Percentiles rank a stretch among this genome's conserved stretches.
Evolutionary conservation across 495 filamentous ascomycete species (phyloP).

Genomic region (Cudoniella acicularis): DNA sequence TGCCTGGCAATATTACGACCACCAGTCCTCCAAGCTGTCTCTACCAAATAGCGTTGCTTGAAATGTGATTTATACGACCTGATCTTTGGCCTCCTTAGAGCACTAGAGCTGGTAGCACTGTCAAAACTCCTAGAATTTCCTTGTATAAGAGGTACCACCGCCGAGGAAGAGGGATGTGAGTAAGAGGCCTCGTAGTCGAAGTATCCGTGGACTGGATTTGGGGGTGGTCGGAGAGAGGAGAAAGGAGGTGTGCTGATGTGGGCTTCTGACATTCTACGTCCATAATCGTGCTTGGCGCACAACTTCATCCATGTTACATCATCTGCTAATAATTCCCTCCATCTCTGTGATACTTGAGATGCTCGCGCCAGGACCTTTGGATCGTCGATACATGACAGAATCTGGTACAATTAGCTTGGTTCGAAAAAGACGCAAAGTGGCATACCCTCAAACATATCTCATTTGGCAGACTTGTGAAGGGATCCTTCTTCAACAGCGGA

Average conservation of each 20-base stretch:
- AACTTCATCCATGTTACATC: slow-evolving; percentile 98
- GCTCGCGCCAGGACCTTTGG: slow-evolving; percentile 86
- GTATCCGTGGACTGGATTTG: slow-evolving; percentile 18
- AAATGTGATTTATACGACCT: slow-evolving; percentile 91
- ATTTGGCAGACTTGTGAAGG: slow-evolving; percentile 82
- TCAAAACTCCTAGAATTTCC: slow-evolving; percentile 37
- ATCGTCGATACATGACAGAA: slow-evolving; percentile 92
- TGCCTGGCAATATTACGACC: slow-evolving; percentile 73
- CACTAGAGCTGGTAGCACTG: slow-evolving; percentile 23
- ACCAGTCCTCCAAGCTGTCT: slow-evolving; percentile 92
- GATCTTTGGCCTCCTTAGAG: slow-evolving; percentile 33
- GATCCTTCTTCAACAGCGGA: slow-evolving; percentile 91
- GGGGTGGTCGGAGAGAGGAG: slow-evolving; percentile 21
- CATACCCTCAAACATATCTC: slow-evolving; percentile 84
- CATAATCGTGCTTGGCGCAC: slow-evolving; percentile 88
- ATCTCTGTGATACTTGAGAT: slow-evolving; percentile 87
- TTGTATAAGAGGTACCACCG: slow-evolving; percentile 1
- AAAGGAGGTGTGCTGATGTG: slow-evolving; percentile 14
- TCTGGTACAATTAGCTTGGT: slow-evolving; percentile 41
- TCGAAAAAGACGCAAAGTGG: not conserved
- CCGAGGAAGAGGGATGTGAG: slow-evolving; percentile 4
- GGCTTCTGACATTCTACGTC: slow-evolving; percentile 48
- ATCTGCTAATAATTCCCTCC: slow-evolving; percentile 89
- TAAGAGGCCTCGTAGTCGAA: slow-evolving; percentile 5
- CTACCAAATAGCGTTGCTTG: slow-evolving; percentile 94